phyloP scores from a whole-genome alignment of 768 basidiomycete genomes.

The Macrolepiota albuminosa region DNA sequence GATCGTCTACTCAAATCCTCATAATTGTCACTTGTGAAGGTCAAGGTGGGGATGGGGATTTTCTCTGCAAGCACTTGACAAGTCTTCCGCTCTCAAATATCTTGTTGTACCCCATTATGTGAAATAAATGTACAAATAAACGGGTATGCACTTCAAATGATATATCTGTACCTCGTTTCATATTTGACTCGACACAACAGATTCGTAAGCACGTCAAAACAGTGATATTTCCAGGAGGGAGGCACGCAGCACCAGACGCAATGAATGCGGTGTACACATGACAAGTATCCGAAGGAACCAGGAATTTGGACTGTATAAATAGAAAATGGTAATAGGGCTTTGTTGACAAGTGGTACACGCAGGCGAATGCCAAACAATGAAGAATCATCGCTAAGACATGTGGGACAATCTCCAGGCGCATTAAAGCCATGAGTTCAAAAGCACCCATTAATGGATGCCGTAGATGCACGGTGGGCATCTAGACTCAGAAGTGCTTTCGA shows the following conservation, averaged over 20 bases:
- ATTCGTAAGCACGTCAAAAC: neutral
- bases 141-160: neutral
- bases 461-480: constrained; percentile 12
- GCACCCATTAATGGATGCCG: constrained; percentile 8
- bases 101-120: neutral
- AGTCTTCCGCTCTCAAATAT: neutral
- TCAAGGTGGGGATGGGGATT: neutral
- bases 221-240: neutral
- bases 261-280: neutral
- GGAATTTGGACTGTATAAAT: neutral
- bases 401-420: no score
- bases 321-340: neutral
- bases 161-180: neutral
- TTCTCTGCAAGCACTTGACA: neutral
- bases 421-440: neutral
- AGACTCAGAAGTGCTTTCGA: constrained; percentile 3
- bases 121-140: neutral
- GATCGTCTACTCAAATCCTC: neutral
- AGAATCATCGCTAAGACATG: neutral
- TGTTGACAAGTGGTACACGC: neutral
- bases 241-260: neutral
- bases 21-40: neutral
- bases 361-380: neutral
- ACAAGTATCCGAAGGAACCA: neutral
- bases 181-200: neutral